A percentile compares a stretch with the other conserved stretches of the same genome.
phyloP scores from a whole-genome alignment of 1,284 basidiomycete genomes.

The Cystobasidium sp. region DNA sequence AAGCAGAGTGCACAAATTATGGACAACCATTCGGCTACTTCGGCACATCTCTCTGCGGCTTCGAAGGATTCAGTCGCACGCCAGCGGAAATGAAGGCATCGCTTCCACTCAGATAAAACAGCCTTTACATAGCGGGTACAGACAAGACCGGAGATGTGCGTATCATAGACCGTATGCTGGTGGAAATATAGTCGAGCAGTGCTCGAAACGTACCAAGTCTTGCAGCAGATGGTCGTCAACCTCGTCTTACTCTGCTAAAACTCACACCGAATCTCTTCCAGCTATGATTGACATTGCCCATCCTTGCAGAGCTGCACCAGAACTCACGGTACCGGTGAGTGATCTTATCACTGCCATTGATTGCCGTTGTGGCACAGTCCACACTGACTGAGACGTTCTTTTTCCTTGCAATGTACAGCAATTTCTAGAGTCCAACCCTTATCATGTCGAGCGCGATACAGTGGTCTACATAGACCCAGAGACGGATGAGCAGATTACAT shows the following conservation, averaged over 20 bases:
- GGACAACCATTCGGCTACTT: no score
- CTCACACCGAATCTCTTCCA: neutral
- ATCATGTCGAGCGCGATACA: slow-evolving; percentile 1
- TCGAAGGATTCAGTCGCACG: no score
- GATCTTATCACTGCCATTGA: no score
- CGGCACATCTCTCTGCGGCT: no score
- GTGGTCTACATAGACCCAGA: slow-evolving; percentile 22
- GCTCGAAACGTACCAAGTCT: no score
- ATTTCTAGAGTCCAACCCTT: slow-evolving; percentile 24
- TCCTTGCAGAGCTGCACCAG: slow-evolving; percentile 16
- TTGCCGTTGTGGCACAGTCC: neutral
- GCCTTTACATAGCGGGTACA: neutral
- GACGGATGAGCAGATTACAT: slow-evolving; percentile 6
- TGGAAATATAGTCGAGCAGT: no score
- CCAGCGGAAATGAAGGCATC: no score
- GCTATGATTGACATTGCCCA: slow-evolving; percentile 16
- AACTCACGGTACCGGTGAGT: slow-evolving; percentile 9
- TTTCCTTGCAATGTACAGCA: neutral
- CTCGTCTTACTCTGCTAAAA: no score
- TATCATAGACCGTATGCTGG: no score
- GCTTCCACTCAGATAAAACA: neutral
- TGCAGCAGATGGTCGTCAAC: no score
- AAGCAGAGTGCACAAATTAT: no score
- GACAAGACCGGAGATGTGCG: no score
- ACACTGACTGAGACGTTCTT: neutral